Evolutionary conservation across 2,329 filamentous ascomycete species (phyloP).

Genomic region (Penicillium sp.): DNA sequence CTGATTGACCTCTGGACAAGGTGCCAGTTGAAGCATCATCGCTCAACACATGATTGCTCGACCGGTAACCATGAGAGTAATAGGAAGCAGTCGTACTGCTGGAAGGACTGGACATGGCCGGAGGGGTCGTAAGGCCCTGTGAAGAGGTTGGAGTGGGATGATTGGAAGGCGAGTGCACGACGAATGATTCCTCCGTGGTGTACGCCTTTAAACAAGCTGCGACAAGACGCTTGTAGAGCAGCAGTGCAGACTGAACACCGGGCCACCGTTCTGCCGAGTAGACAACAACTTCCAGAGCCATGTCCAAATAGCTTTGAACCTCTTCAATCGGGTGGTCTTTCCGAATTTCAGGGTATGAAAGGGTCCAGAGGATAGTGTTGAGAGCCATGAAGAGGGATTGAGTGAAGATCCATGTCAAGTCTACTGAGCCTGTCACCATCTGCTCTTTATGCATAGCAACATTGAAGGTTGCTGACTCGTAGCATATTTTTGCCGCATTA

Average conservation of each 20-base stretch:
- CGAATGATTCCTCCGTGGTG: conserved; percentile 60
- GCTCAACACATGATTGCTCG: conserved; percentile 28
- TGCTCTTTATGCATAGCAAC: conserved; percentile 79
- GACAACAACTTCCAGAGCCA: conserved; percentile 75
- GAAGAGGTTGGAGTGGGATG: conserved; percentile 43
- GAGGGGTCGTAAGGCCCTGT: conserved; percentile 41
- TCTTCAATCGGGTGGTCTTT: conserved; percentile 70
- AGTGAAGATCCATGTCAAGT: conserved; percentile 92
- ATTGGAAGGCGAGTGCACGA: conserved; percentile 49
- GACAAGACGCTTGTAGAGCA: conserved; percentile 84
- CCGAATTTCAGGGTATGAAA: conserved; percentile 84
- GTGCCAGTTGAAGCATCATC: conserved; percentile 32
- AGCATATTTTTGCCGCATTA: conserved; percentile 77
- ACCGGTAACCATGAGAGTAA: conserved; percentile 34
- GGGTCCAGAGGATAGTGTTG: conserved; percentile 87
- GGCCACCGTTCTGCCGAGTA: conserved; percentile 88
- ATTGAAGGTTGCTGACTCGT: conserved; percentile 77
- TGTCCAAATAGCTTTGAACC: conserved; percentile 71
- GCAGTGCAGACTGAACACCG: conserved; percentile 77
- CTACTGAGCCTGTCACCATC: conserved; percentile 72
- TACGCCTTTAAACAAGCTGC: conserved; percentile 87
- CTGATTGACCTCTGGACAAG: conserved; percentile 37
- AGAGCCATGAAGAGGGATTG: conserved; percentile 87
- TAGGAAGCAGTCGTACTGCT: conserved; percentile 39
- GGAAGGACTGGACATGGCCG: conserved; percentile 42